Base-by-base conservation (phyloP, 148 eudicot genomes). In the Amaranthus hypochondriacus region DNA sequence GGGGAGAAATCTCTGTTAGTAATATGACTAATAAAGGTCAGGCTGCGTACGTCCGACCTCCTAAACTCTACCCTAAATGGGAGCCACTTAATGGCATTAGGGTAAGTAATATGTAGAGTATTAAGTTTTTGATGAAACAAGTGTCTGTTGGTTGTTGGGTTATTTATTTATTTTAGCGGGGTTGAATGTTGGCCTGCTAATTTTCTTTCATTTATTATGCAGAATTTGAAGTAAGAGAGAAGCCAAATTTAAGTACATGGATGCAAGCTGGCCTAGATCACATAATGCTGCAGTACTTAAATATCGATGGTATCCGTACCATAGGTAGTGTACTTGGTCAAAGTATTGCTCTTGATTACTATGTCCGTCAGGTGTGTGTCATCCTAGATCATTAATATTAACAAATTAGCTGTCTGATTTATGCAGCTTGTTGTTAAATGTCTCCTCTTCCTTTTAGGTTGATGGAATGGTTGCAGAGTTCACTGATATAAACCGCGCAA, bases 281-380 rank as follows among this genome's bases (percentile, higher is more conserved):
- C 78, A 87, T 91, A 82, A 82, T 82, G 83, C 76, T 91, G 73
- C 97, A 91, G 69, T 86, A 89, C 80, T 71, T 91, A 84, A 87
- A 91, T 75, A 89, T 85, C 72, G 97, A 94, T 83, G 97, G 98
- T 6, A 94, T 94, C 73, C 93, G 98, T 76, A 94, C 92, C 3
- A 87, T 94, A 74, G 97, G 98, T 61, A 94, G 97, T 79, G 97
- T 94, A 74, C 95, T 94, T 82, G 98, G 98, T 82, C 98, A 94
- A 84, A 94, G 98, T 84, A 86, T 94, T 81, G 98, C 98, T 69
- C 93, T 94, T 58, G 98, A 94, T 86, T 89, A 91, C 76, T 94
- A 93, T 81, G 98, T 93, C 42, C 96, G 93, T 81, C 98, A 93
- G 98, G 98, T 89, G 68, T 49, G 82, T 67, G 65, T 66, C 42